Evolutionary conservation across 1,139 yeast species (phyloP), one percentile per base, ranked within the genome.

Genomic region (Taphrina confusa): DNA sequence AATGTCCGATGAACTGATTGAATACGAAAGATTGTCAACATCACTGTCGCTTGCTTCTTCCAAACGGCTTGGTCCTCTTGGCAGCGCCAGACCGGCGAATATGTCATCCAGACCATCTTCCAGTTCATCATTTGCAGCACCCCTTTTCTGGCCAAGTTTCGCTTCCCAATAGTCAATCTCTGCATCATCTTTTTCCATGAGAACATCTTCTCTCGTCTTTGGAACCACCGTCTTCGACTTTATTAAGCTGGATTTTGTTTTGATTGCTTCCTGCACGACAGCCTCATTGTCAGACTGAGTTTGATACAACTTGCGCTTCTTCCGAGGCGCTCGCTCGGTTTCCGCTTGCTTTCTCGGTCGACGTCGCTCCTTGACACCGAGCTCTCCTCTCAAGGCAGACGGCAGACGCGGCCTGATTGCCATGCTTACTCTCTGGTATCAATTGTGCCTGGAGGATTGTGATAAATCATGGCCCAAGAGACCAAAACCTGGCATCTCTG

Each of bases 121-220:
- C 14, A 42, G 44, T 12, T 50, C 56, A 12, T 39, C 56, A 12
- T 46, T 33, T 14, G 14, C 34, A 11, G 39, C 60, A 14, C 52
- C 27, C 16, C 28, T 22, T 33, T 37, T 36, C 3, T 37, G 40
- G 4, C 54, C 44, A 20, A 56, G 20, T 18, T 46, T 46, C 5
- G 54, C 54, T 22, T 56, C 60, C 54, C 54, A 56, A 25, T 56
- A 56, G n/a, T 37, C 60, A 31, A 56, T 56, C 39, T 56, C 60
- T 6, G 47, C 52, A 22, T 56, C 60, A 20, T 56, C 54, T 47
- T 46, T 46, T 2, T 56, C 60, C 60, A 56, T 46, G 39, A 47
- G 25, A 5, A 36, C 18, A 4, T 45, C 54, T 8, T 36, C 54
- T n/a, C 23, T 28, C 4, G 51, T 31, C 16, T 36, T 56, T n/a